Evolutionary conservation across 177 flowering plant species (phyloP).

Genomic region (Vitis hybrid): DNA sequence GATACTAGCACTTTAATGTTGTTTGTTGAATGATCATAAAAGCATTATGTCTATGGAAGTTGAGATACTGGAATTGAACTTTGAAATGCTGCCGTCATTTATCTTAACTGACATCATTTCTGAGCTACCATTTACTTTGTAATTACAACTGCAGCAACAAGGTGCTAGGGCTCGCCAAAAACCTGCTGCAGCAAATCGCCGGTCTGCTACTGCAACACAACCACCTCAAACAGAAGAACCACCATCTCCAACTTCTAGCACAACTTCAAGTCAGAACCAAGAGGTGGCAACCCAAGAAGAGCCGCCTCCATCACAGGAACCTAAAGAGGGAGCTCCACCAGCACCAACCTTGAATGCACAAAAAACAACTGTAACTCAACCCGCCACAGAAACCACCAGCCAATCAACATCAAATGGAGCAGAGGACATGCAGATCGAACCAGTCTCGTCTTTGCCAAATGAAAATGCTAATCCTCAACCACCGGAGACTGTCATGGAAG

Average conservation of each 20-base stretch:
- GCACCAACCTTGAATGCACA: slow-evolving; percentile 11
- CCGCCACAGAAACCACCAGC: slow-evolving; percentile 28
- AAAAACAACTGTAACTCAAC: slow-evolving; percentile 12
- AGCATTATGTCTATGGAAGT: too few relatives aligned
- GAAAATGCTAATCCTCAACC: slow-evolving; percentile 38
- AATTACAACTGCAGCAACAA: slow-evolving; percentile 37
- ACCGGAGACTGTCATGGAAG: slow-evolving; percentile 57
- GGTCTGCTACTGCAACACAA: slow-evolving; percentile 22
- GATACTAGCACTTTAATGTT: too few relatives aligned
- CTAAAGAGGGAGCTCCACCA: slow-evolving; percentile 22
- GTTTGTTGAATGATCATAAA: too few relatives aligned
- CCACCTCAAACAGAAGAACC: slow-evolving; percentile 35
- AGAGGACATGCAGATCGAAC: slow-evolving; percentile 37
- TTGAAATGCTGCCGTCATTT: too few relatives aligned
- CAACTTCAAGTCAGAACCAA: slow-evolving; percentile 45
- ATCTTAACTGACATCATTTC: background rate
- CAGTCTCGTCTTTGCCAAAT: slow-evolving; percentile 20
- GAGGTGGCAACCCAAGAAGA: slow-evolving; percentile 37
- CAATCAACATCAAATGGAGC: slow-evolving; percentile 26
- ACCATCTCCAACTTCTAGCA: slow-evolving; percentile 48
- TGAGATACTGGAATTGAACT: too few relatives aligned
- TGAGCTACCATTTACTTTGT: background rate
- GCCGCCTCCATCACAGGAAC: slow-evolving; percentile 31
- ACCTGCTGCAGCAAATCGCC: slow-evolving; percentile 23
- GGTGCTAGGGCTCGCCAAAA: slow-evolving; percentile 30